These are phyloP conservation scores for Volvox reticuliferus DNA, from an alignment of 139 green algal genomes.

Conservation along the genomic window DNA sequence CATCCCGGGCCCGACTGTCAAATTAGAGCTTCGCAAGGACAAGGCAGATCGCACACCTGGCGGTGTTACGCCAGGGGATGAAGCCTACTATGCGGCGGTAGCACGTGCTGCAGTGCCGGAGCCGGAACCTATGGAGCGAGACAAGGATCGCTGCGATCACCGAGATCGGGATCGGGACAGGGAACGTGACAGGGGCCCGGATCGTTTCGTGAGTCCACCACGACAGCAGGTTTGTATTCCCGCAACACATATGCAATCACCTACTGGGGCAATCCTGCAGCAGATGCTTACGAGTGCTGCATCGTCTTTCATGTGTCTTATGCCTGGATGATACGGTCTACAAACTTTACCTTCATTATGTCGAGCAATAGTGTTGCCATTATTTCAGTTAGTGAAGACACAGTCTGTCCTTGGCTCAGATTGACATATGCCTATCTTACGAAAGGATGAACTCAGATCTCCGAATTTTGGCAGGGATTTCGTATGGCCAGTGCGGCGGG, in stretches of 20 bases:
- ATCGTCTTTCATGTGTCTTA: no score
- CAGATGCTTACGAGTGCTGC: background rate
- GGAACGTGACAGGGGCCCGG: background rate
- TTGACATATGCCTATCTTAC: no score
- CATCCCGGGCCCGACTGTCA: no score
- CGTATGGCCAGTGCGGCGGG: background rate
- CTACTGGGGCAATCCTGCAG: background rate
- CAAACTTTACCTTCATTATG: no score
- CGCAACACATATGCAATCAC: no score
- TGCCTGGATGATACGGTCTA: no score
- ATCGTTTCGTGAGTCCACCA: slow-evolving; percentile 5
- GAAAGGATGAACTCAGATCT: no score
- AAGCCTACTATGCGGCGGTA: slow-evolving; percentile 65
- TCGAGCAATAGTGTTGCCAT: no score
- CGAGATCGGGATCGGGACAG: background rate
- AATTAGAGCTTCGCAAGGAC: slow-evolving; percentile 83
- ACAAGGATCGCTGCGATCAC: slow-evolving; percentile 21
- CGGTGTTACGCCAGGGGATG: slow-evolving; percentile 71
- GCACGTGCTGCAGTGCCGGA: slow-evolving; percentile 8
- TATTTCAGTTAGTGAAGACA: no score
- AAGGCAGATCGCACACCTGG: slow-evolving; percentile 68
- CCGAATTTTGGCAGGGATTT: no score
- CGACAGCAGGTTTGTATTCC: slow-evolving; percentile 4
- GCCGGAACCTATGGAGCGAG: background rate
- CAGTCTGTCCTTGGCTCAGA: no score